Evolutionary conservation across 768 basidiomycete genomes (phyloP).

Genomic region (Pleurotus eryngii): DNA sequence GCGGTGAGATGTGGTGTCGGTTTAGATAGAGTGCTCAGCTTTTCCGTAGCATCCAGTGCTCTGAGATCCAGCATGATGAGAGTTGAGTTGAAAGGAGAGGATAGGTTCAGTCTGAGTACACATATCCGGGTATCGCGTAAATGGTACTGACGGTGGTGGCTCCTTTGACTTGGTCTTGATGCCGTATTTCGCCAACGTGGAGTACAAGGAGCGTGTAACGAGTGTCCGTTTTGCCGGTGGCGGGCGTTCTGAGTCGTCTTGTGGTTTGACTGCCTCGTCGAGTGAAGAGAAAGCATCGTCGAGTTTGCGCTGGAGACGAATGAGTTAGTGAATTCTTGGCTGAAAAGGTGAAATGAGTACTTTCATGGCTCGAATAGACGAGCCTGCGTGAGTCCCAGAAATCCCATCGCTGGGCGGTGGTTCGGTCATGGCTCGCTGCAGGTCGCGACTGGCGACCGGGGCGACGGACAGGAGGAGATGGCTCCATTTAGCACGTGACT

Average conservation of each 20-base stretch:
- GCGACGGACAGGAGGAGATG: no score
- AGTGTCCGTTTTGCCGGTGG: slow-evolving; percentile 53
- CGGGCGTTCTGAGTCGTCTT: slow-evolving; percentile 27
- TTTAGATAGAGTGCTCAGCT: slow-evolving; percentile 36
- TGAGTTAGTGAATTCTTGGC: no score
- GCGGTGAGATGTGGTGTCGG: slow-evolving; percentile 68
- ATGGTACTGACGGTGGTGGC: slow-evolving; percentile 20
- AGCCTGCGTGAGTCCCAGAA: not conserved
- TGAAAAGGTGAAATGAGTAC: not conserved
- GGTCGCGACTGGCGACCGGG: no score
- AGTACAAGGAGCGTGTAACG: slow-evolving; percentile 62
- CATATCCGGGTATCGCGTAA: not conserved
- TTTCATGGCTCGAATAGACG: not conserved
- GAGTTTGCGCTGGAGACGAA: slow-evolving; percentile 59
- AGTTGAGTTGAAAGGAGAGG: not conserved
- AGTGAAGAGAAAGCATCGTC: slow-evolving; percentile 75
- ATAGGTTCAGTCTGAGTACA: not conserved
- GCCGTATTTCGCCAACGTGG: slow-evolving; percentile 76
- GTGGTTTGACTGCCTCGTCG: slow-evolving; percentile 56
- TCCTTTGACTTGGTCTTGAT: slow-evolving; percentile 46
- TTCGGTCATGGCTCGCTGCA: no score
- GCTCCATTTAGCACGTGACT: no score
- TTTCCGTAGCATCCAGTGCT: not conserved
- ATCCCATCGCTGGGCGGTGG: no score
- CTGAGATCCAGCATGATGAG: not conserved